Evolutionary conservation across 2,329 filamentous ascomycete genomes (phyloP), one percentile per base, ranked within the genome.

Genomic region (Ciborinia camelliae): DNA sequence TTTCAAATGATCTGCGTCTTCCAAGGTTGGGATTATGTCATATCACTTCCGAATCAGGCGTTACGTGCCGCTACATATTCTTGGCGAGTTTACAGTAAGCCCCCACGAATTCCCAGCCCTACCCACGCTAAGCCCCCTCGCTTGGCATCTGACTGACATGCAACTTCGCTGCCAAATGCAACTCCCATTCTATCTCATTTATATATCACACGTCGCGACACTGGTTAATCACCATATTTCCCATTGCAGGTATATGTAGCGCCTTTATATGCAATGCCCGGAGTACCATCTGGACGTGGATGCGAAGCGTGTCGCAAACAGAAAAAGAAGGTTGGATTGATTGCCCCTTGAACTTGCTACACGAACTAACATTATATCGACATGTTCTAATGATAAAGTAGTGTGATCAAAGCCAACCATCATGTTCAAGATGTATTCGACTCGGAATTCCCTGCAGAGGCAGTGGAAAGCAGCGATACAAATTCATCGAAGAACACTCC

Each of bases 311-410:
- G 81, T 68, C 78, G 81, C 41, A 80, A 77, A 67, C 79, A 81
- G 67, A 83, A 83, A 77, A 83, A 84, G 72, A 83, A 83, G 78
- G 81, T 81, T 72, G 78, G 81, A 81, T 72, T 18, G 71, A 63
- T 28, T 37, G 15, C 75, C 54, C 37, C 1, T n/a, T n/a, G n/a
- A 5, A 23, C 26, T 28, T 9, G 1, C n/a, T 8, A 23, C 3
- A 2, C 5, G 6, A 4, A 23, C 6, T 9, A 57, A 5, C 2
- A 5, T 32, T 23, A 5, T 3, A 5, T 32, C 15, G 6, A 15
- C 4, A 23, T 14, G 15, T 4, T 37, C 54, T 45, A 32, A 57
- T 32, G 0, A 8, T 8, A 32, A 57, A 45, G 1, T 54, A 43
- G 39, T 57, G 54, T 32, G 54, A 57, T 12, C 39, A 57, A 23